phyloP scores from a whole-genome alignment of 495 filamentous ascomycete genomes.

The Xylaria bambusicola region DNA sequence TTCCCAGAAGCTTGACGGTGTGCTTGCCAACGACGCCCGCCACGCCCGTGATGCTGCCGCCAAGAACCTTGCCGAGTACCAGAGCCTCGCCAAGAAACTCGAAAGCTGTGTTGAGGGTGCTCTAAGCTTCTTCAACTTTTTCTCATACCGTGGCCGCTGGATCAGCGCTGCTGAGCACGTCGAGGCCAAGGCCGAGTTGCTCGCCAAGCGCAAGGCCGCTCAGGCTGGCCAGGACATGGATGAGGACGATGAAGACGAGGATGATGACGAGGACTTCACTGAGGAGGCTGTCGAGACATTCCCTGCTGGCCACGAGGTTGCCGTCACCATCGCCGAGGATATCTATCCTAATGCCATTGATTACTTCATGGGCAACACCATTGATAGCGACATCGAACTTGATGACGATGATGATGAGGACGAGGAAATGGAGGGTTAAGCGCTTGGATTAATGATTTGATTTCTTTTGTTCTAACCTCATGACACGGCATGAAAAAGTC shows the following conservation, averaged over 20 bases:
- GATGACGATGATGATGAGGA: slow-evolving; percentile 20
- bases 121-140: slow-evolving; percentile 72
- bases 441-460: slow-evolving; percentile 9
- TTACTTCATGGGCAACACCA: slow-evolving; percentile 55
- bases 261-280: slow-evolving; percentile 45
- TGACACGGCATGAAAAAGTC: slow-evolving; percentile 15
- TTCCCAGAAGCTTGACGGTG: slow-evolving; percentile 41
- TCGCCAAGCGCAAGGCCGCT: slow-evolving; percentile 52
- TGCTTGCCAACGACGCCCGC: slow-evolving; percentile 27
- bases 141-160: slow-evolving; percentile 62
- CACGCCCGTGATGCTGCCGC: slow-evolving; percentile 27
- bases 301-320: slow-evolving; percentile 69
- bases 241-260: slow-evolving; percentile 49
- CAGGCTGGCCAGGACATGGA: slow-evolving; percentile 49
- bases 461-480: slow-evolving; percentile 10
- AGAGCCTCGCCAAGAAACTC: slow-evolving; percentile 40
- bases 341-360: slow-evolving; percentile 72
- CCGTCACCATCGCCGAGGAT: slow-evolving; percentile 69
- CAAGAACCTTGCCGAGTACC: slow-evolving; percentile 39
- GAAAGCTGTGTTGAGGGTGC: slow-evolving; percentile 49
- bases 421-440: slow-evolving; percentile 20
- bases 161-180: slow-evolving; percentile 61
- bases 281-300: slow-evolving; percentile 62
- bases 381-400: slow-evolving; percentile 18
- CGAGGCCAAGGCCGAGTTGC: slow-evolving; percentile 51